phyloP scores from a whole-genome alignment of 208 protist species.

The Zelonia costaricensis region DNA sequence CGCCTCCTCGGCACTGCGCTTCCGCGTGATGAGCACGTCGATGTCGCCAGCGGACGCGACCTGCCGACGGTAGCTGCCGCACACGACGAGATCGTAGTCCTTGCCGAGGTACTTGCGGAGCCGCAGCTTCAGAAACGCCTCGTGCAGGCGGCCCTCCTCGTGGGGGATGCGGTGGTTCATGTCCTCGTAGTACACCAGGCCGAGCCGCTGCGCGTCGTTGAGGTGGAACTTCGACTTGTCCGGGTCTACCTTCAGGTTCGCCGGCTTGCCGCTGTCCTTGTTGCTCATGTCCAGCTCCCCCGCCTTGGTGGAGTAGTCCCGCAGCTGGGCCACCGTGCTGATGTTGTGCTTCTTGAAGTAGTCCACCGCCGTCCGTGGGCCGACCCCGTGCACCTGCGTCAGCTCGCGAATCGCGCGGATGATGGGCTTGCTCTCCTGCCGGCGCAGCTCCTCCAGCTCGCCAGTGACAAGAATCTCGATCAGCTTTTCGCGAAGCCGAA shows the following conservation, averaged over 20 bases:
- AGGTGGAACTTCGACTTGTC: conserved; percentile 44
- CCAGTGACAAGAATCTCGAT: conserved; percentile 81
- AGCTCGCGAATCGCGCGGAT: conserved; percentile 80
- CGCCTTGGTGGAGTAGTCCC: conserved; percentile 42
- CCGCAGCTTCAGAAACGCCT: conserved; percentile 76
- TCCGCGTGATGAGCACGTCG: conserved; percentile 83
- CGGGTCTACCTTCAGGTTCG: conserved; percentile 6
- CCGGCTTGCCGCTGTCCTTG: conserved; percentile 26
- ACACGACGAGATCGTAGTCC: conserved; percentile 72
- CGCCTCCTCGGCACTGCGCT: conserved; percentile 9
- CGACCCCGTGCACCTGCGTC: conserved; percentile 84
- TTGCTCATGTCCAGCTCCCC: conserved; percentile 34
- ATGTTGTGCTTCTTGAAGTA: conserved; percentile 76
- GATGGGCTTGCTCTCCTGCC: conserved; percentile 65
- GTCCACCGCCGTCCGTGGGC: conserved; percentile 77
- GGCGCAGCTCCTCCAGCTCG: conserved; percentile 69
- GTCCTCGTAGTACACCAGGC: conserved; percentile 83
- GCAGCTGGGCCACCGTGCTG: conserved; percentile 64
- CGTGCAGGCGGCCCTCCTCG: conserved; percentile 77
- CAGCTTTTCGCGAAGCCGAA: conserved; percentile 77
- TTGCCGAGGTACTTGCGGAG: conserved; percentile 75
- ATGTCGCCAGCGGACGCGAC: conserved; percentile 76
- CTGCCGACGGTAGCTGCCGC: conserved; percentile 80
- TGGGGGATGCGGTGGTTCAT: conserved; percentile 81
- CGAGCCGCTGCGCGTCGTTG: conserved; percentile 75